These are phyloP conservation scores for Ambrosiella cleistominuta DNA, from an alignment of 2,329 filamentous ascomycete species.

Conservation along the genomic window DNA sequence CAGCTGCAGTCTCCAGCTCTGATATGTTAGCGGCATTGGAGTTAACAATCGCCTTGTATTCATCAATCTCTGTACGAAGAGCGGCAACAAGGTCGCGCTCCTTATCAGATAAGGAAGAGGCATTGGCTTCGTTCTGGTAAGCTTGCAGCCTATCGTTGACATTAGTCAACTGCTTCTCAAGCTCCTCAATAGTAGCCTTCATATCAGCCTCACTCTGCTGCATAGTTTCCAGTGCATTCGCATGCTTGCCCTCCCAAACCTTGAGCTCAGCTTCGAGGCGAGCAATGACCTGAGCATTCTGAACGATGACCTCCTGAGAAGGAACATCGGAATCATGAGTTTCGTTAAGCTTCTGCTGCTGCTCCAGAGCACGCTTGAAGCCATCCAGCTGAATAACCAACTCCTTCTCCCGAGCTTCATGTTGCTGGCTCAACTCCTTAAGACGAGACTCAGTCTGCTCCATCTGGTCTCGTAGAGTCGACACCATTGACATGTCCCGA, in stretches of 20 bases:
- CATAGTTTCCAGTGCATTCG: slow-evolving; percentile 50
- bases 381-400: slow-evolving; percentile 53
- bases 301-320: slow-evolving; percentile 6
- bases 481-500: slow-evolving; percentile 81
- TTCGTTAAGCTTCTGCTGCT: slow-evolving; percentile 7
- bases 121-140: slow-evolving; percentile 25
- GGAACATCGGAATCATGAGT: neutral
- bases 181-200: slow-evolving; percentile 50
- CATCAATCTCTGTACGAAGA: slow-evolving; percentile 59
- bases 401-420: slow-evolving; percentile 58
- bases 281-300: slow-evolving; percentile 25
- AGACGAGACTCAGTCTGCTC: slow-evolving; percentile 74
- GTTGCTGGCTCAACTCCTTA: slow-evolving; percentile 50
- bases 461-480: slow-evolving; percentile 72
- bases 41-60: slow-evolving; percentile 59
- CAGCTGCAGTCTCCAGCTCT: slow-evolving; percentile 56
- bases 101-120: slow-evolving; percentile 28
- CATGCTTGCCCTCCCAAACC: slow-evolving; percentile 61
- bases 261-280: slow-evolving; percentile 54
- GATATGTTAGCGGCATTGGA: slow-evolving; percentile 51
- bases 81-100: slow-evolving; percentile 42
- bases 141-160: slow-evolving; percentile 34
- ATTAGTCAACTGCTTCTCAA: slow-evolving; percentile 44
- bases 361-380: slow-evolving; percentile 10
- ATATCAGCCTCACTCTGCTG: slow-evolving; percentile 56